Evolutionary conservation across 2,329 filamentous ascomycete genomes (phyloP).

Genomic region (Clonostachys rosea): DNA sequence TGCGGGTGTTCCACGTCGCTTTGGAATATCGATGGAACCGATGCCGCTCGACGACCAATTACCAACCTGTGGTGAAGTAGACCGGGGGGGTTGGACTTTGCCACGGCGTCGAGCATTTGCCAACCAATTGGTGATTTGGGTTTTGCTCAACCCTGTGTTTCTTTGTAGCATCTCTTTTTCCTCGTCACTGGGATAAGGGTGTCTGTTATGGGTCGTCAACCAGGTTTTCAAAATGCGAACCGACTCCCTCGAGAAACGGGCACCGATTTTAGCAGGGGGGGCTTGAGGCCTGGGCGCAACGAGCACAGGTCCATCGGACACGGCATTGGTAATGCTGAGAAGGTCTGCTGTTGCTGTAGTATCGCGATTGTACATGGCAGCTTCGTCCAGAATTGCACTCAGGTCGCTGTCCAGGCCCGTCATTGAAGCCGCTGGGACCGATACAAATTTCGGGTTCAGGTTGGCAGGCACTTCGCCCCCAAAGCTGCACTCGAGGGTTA

Average conservation of each 20-base stretch:
- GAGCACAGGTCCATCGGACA: conserved; percentile 7
- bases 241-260: conserved; percentile 75
- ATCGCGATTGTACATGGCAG: conserved; percentile 11
- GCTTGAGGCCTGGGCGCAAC: neutral
- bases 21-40: conserved; percentile 70
- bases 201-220: conserved; percentile 73
- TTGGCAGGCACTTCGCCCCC: conserved; percentile 26
- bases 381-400: neutral
- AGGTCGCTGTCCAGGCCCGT: neutral
- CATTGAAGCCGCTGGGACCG: no score
- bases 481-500: conserved; percentile 55
- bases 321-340: conserved; percentile 11
- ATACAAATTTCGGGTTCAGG: conserved; percentile 16
- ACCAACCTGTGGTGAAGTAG: conserved; percentile 64
- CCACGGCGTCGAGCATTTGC: conserved; percentile 82
- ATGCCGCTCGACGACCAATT: conserved; percentile 43
- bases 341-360: conserved; percentile 10
- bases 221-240: conserved; percentile 80
- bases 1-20: conserved; percentile 49
- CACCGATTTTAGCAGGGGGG: conserved; percentile 57
- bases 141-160: conserved; percentile 75
- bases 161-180: conserved; percentile 77
- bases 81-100: conserved; percentile 67
- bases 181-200: conserved; percentile 84
- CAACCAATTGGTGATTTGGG: conserved; percentile 88